Conservation (phyloP, 2,329 filamentous ascomycete genomes). For the Berkeleyomyces basicola region DNA sequence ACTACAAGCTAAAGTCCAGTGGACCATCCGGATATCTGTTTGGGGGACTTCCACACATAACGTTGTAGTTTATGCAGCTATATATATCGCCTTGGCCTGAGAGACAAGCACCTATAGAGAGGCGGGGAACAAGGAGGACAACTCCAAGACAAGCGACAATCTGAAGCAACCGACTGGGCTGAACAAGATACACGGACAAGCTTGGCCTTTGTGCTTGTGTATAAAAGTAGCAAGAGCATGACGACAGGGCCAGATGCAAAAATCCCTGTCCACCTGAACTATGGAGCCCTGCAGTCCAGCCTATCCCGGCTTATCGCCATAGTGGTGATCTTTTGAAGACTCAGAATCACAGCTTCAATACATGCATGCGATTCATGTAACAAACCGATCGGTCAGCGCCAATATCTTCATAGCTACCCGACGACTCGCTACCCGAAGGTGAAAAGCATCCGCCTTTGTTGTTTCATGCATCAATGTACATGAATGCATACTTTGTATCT, state of each 20-base stretch:
- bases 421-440: neutral
- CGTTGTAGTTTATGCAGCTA: no score
- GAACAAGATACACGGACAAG: neutral
- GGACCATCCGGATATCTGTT: no score
- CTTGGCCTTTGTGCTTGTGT: neutral
- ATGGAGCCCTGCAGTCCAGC: neutral
- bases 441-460: neutral
- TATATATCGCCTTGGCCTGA: no score
- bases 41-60: no score
- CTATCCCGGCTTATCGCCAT: neutral
- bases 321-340: neutral
- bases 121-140: neutral
- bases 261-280: conserved; percentile 6
- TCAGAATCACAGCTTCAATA: neutral
- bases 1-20: no score
- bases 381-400: neutral
- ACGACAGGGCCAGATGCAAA: neutral
- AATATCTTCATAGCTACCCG: neutral
- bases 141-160: neutral
- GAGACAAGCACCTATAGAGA: neutral
- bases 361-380: neutral
- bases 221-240: neutral
- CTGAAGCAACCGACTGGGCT: neutral
- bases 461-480: neutral
- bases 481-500: no score